Conservation (phyloP, 2,329 filamentous ascomycete species). For the Fusarium oligoseptatum region DNA sequence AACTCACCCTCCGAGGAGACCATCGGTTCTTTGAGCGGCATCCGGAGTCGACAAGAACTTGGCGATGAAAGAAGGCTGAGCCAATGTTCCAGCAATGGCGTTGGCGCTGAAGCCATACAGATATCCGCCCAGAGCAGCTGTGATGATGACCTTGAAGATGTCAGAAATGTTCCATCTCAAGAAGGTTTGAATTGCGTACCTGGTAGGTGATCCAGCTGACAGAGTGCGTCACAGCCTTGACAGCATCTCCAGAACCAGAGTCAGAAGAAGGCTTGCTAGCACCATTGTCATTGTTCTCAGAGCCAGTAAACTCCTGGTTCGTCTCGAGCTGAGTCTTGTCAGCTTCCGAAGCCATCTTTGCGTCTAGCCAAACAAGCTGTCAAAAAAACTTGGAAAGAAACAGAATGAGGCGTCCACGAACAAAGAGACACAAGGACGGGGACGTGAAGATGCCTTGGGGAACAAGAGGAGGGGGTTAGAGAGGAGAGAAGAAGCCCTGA, state of each 20-base stretch:
- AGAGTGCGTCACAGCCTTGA: slow-evolving; percentile 11
- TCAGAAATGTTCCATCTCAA: background rate
- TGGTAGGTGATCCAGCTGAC: slow-evolving; percentile 34
- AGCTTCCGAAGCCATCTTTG: slow-evolving; percentile 14
- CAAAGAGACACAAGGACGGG: background rate
- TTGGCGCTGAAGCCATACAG: slow-evolving; percentile 32
- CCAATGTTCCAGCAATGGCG: slow-evolving; percentile 35
- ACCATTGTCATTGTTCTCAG: slow-evolving; percentile 3
- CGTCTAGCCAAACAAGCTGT: background rate
- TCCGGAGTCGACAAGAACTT: slow-evolving; percentile 23
- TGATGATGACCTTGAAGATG: slow-evolving; percentile 24
- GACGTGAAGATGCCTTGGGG: background rate
- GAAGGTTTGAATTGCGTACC: background rate
- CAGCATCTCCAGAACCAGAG: slow-evolving; percentile 8
- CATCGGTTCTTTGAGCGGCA: slow-evolving; percentile 23
- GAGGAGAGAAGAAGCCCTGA: background rate
- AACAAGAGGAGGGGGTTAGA: background rate
- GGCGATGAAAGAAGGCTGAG: slow-evolving; percentile 31
- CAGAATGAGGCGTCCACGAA: too few relatives aligned
- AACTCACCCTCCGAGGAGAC: slow-evolving; percentile 13
- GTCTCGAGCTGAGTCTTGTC: slow-evolving; percentile 16
- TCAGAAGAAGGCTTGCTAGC: slow-evolving; percentile 18
- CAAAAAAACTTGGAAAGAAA: too few relatives aligned
- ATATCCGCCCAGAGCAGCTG: slow-evolving; percentile 29
- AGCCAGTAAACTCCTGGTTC: slow-evolving; percentile 12